These are phyloP conservation scores for Mikania micrantha DNA, from an alignment of 129 eudicot genomes.

Conservation along the genomic window DNA sequence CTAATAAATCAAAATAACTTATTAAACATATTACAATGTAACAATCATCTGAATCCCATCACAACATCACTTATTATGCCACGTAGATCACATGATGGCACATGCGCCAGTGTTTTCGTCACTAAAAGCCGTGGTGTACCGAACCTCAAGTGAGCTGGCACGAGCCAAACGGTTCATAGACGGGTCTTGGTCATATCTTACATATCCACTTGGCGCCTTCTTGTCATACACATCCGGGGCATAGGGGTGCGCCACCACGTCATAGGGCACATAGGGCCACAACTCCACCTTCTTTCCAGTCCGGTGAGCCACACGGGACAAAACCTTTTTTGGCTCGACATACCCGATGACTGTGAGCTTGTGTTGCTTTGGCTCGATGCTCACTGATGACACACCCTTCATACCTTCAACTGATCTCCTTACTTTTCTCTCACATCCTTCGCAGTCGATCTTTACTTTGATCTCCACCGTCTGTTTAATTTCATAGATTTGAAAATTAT, in stretches of 20 bases:
- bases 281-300: slow-evolving; percentile 92
- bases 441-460: slow-evolving; percentile 81
- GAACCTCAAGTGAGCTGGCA: slow-evolving; percentile 82
- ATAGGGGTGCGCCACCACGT: slow-evolving; percentile 76
- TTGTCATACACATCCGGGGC: slow-evolving; percentile 78
- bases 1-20: too few species aligned
- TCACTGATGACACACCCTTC: slow-evolving; percentile 78
- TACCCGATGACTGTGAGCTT: slow-evolving; percentile 79
- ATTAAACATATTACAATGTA: too few species aligned
- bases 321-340: slow-evolving; percentile 72
- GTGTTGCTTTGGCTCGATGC: slow-evolving; percentile 59
- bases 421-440: slow-evolving; percentile 86
- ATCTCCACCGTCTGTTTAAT: slow-evolving; percentile 73
- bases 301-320: slow-evolving; percentile 71
- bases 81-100: slow-evolving; percentile 72
- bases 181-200: slow-evolving; percentile 45
- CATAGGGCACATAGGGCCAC: slow-evolving; percentile 94
- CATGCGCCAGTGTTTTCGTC: slow-evolving; percentile 79
- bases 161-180: slow-evolving; percentile 59
- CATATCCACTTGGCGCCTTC: slow-evolving; percentile 90
- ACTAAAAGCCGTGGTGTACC: slow-evolving; percentile 92
- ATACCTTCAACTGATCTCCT: slow-evolving; percentile 80
- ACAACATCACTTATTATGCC: too few species aligned
- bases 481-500: neutral
- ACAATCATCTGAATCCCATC: too few species aligned